These are phyloP conservation scores for Fagopyrum tataricum DNA, from an alignment of 148 eudicot genomes.

Conservation along the genomic window DNA sequence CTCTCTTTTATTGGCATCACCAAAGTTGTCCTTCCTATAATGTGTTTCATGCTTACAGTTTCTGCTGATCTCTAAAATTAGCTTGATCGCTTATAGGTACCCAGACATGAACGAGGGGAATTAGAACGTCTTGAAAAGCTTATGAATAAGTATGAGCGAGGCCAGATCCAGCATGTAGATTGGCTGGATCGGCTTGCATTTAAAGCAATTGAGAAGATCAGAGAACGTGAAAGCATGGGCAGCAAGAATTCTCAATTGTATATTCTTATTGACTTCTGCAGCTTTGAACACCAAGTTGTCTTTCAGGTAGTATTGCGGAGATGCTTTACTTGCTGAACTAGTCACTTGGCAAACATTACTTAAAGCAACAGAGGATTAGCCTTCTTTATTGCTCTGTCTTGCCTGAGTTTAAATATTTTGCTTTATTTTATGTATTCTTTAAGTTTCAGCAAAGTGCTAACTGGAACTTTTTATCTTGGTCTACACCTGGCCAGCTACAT, in stretches of 20 bases:
- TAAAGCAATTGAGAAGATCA: constrained; percentile 81
- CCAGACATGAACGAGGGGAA: constrained; percentile 93
- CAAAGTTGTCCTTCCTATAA: neutral
- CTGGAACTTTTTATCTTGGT: neutral
- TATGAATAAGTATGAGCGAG: constrained; percentile 94
- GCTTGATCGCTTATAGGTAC: constrained; percentile 46
- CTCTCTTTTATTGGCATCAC: neutral
- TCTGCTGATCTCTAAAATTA: neutral
- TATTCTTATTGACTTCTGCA: constrained; percentile 80
- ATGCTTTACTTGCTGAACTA: neutral
- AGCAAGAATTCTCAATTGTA: constrained; percentile 70
- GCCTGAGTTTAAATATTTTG: neutral
- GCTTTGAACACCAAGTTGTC: constrained; percentile 95
- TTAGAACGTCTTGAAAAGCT: constrained; percentile 95
- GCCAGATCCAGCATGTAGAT: constrained; percentile 90
- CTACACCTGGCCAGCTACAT: neutral
- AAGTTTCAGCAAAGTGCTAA: neutral
- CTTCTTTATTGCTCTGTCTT: neutral
- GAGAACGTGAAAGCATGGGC: constrained; percentile 72
- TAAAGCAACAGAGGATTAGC: neutral
- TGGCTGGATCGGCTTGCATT: constrained; percentile 95
- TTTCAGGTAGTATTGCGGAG: constrained; percentile 54
- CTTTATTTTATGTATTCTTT: neutral
- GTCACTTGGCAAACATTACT: neutral
- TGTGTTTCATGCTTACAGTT: neutral